These are phyloP conservation scores for Salvia splendens DNA, from an alignment of 257 asterid species.

Conservation along the genomic window DNA sequence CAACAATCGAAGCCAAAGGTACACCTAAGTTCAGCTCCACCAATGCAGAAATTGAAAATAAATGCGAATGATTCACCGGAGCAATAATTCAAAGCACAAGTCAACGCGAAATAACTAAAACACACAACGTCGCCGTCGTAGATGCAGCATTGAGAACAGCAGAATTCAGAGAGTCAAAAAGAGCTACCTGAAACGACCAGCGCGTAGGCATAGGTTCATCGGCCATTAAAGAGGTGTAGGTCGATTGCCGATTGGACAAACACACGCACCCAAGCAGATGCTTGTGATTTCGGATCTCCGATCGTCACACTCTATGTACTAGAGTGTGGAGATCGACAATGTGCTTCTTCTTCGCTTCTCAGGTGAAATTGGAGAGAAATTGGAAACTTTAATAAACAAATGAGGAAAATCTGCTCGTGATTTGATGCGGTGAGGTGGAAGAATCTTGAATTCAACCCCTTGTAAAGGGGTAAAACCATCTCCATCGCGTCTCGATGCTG, in stretches of 20 bases:
- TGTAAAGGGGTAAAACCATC: no score
- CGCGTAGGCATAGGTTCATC: constrained; percentile 91
- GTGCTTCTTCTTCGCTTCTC: constrained; percentile 10
- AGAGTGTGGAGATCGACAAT: constrained; percentile 35
- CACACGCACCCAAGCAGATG: constrained; percentile 41
- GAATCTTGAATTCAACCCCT: no score
- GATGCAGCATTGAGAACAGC: constrained; percentile 19
- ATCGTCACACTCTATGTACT: constrained; percentile 33
- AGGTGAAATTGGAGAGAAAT: background rate
- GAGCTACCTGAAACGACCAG: constrained; percentile 81
- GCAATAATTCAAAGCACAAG: background rate
- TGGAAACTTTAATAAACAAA: background rate
- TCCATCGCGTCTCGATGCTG: no score
- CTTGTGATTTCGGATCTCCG: constrained; percentile 31
- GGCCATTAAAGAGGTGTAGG: constrained; percentile 46
- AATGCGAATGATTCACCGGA: background rate
- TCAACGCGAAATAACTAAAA: constrained; percentile 29
- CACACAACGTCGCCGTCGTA: background rate
- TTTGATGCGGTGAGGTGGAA: background rate
- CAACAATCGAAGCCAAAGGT: constrained; percentile 8
- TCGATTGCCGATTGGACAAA: background rate
- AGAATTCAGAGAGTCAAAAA: constrained; percentile 4
- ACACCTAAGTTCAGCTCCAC: constrained; percentile 13
- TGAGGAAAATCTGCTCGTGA: background rate
- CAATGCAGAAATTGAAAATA: constrained; percentile 8